Evolutionary conservation across 163 green algal species (phyloP).

Genomic region (Scenedesmus sp.): DNA sequence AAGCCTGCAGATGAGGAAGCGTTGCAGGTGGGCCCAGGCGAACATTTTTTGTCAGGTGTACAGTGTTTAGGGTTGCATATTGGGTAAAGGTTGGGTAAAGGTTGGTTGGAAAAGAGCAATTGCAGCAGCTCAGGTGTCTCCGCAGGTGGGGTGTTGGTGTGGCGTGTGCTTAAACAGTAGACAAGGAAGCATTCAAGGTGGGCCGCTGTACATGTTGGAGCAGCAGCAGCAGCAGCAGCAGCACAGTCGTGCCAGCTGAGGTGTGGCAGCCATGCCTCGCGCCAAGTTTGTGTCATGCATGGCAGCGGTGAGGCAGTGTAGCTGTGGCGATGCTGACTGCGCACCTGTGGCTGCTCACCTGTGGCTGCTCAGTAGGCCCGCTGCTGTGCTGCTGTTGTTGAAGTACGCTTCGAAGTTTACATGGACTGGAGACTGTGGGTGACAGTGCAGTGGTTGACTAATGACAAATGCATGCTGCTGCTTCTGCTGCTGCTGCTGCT

Average conservation of each 20-base stretch:
- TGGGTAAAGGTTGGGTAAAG: neutral
- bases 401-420: no score
- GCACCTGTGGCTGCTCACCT: neutral
- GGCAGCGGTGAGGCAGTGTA: neutral
- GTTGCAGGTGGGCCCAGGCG: neutral
- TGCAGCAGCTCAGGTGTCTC: neutral
- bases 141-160: neutral
- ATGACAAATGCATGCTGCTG: neutral
- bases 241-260: no score
- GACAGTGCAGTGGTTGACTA: no score
- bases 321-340: neutral
- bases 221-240: neutral
- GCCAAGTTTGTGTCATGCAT: no score
- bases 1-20: conserved; percentile 22
- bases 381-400: neutral
- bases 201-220: neutral
- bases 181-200: neutral
- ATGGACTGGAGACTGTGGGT: no score
- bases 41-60: neutral
- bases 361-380: no score
- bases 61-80: neutral
- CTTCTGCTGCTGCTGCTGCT: neutral
- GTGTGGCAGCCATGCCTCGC: neutral
- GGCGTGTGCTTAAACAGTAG: neutral
- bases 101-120: no score